These are phyloP conservation scores for Pholiota adiposa DNA, from an alignment of 1,284 basidiomycete genomes.

Conservation along the genomic window DNA sequence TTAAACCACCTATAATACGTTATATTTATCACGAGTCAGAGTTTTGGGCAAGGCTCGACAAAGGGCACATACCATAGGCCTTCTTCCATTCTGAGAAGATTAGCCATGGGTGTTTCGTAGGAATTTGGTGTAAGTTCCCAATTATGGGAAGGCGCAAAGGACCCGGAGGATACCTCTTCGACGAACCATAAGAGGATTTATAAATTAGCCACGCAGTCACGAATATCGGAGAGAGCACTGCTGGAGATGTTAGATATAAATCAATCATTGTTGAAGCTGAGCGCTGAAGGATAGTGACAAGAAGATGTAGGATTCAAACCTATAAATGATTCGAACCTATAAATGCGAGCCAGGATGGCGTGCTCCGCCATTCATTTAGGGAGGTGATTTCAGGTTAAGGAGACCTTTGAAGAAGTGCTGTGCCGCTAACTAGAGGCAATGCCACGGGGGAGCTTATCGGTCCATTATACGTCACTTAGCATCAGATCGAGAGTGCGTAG, in stretches of 20 bases:
- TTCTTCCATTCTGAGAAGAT: constrained; percentile 7
- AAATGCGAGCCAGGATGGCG: not conserved
- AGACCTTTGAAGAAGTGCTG: not conserved
- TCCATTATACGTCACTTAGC: not conserved
- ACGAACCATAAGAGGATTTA: not conserved
- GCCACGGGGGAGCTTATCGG: not conserved
- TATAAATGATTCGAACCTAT: not conserved
- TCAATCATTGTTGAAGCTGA: not conserved
- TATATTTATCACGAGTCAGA: no score
- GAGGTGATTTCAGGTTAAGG: not conserved
- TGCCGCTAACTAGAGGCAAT: not conserved
- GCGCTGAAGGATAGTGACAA: not conserved
- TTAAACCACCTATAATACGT: constrained; percentile 9
- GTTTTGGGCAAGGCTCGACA: not conserved
- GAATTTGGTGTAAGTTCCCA: constrained; percentile 4
- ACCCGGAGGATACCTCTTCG: not conserved
- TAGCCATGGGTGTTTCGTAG: not conserved
- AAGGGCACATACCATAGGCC: not conserved
- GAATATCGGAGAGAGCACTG: not conserved
- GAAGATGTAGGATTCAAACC: not conserved
- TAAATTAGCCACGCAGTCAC: not conserved
- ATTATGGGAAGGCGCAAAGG: not conserved
- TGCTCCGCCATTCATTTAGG: not conserved
- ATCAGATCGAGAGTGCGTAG: not conserved
- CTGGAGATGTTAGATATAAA: not conserved